A percentile compares a stretch with the other conserved stretches of the same genome.
Evolutionary conservation across 2,329 filamentous ascomycete genomes (phyloP).

Genomic region (Beauveria varroae): DNA sequence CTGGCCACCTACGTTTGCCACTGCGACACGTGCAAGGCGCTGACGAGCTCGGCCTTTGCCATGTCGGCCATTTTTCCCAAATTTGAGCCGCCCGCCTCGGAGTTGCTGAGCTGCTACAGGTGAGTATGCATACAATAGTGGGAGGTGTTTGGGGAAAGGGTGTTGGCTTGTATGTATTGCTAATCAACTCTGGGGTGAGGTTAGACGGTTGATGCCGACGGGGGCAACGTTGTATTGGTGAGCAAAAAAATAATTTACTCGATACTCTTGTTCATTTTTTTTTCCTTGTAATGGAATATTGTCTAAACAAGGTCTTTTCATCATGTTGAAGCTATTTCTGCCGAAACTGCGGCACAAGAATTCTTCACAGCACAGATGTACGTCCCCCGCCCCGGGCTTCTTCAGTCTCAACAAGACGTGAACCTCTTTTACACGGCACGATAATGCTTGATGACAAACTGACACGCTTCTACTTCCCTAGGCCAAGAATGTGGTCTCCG

Average conservation of each 20-base stretch:
- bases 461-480: conserved; percentile 46
- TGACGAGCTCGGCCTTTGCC: conserved; percentile 60
- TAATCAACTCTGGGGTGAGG: not conserved
- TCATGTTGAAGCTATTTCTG: conserved; percentile 51
- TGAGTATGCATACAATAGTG: conserved; percentile 24
- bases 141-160: too few relatives aligned
- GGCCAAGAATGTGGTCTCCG: conserved; percentile 52
- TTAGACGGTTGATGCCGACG: conserved; percentile 48
- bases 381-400: conserved; percentile 15
- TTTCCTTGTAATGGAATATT: not conserved
- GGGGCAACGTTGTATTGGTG: conserved; percentile 54
- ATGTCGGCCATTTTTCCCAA: conserved; percentile 62
- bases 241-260: conserved; percentile 11
- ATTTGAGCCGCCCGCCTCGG: conserved; percentile 48
- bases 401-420: too few relatives aligned
- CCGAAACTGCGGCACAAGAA: conserved; percentile 55
- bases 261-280: too few relatives aligned
- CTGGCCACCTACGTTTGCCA: conserved; percentile 65
- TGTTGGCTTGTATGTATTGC: not conserved
- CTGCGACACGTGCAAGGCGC: conserved; percentile 57
- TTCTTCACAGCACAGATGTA: conserved; percentile 55
- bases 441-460: too few relatives aligned
- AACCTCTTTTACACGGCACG: too few relatives aligned
- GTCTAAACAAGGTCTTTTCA: not conserved
- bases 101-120: conserved; percentile 47